Conservation (phyloP, 805 yeast species). For the Pichia occidentalis region DNA sequence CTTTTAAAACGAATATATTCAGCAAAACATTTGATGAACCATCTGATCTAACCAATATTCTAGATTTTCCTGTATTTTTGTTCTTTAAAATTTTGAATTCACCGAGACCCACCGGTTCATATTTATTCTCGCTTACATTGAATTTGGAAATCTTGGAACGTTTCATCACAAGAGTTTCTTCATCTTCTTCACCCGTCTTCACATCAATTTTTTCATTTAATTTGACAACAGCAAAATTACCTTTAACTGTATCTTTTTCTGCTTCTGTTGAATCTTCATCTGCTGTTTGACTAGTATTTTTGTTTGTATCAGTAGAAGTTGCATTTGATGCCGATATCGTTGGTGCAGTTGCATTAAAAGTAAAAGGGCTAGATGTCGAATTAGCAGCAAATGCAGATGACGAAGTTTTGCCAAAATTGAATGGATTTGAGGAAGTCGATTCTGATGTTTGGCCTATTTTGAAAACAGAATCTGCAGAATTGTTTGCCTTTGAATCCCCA, state of each 20-base stretch:
- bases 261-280: slow-evolving; percentile 30
- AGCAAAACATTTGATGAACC: slow-evolving; percentile 77
- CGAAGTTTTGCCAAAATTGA: slow-evolving; percentile 10
- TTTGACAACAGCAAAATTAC: slow-evolving; percentile 40
- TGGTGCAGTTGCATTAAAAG: slow-evolving; percentile 7
- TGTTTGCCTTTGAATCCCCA: background rate
- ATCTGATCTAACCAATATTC: slow-evolving; percentile 80
- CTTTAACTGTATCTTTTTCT: slow-evolving; percentile 41
- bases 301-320: background rate
- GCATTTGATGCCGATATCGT: slow-evolving; percentile 6
- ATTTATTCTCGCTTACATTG: slow-evolving; percentile 46
- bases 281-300: slow-evolving; percentile 12
- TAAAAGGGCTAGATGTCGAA: slow-evolving; percentile 1
- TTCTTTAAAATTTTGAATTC: slow-evolving; percentile 67
- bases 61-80: slow-evolving; percentile 51
- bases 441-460: background rate
- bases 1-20: slow-evolving; percentile 54
- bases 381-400: slow-evolving; percentile 4
- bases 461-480: slow-evolving; percentile 1
- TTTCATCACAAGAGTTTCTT: slow-evolving; percentile 54
- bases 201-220: slow-evolving; percentile 47
- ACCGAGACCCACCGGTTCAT: slow-evolving; percentile 70
- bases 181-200: slow-evolving; percentile 83
- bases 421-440: slow-evolving; percentile 11
- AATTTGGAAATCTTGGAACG: slow-evolving; percentile 66